Evolutionary conservation across 495 filamentous ascomycete genomes (phyloP), one percentile per base, ranked within the genome.

Genomic region (Penicillium desertorum): DNA sequence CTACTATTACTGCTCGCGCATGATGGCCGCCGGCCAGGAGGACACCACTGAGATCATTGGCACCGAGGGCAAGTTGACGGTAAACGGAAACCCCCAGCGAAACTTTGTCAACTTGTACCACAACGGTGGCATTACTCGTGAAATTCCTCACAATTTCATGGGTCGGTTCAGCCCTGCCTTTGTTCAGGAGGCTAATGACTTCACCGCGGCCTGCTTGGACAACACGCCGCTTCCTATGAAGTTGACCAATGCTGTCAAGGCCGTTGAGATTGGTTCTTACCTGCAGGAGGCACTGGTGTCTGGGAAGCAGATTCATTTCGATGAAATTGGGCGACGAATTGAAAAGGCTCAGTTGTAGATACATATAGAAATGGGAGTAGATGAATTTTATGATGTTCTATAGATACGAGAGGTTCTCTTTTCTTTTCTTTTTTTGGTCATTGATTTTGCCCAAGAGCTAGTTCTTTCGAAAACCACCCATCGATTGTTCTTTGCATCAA

Each of bases 1-100:
- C 8, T 85, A 86, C 61, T 80, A 83, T 50, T 86, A 82, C 62
- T 72, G 68, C 30, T 76, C 70, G 17, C 72, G 84, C 7, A 86
- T 83, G 81, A 86, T 86, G 80, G 76, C 80, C 0, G 74, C 78
- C 2, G 84, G 84, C 0, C 83, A 86, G 68, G 77, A 85, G 55
- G 84, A 87, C 62, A 79, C 75, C 45, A 84, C 83, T 0, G 84
- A 87, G 66, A 77, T 87, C 44, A 82, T 87, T 53, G 84, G 84
- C 6, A 86, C 83, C 0, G 71, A 78, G 57, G 84, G 83, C 2
- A 86, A 85, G 63, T 47, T 86, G 34, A 73, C 73, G 0, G 73
- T 86, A 29, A 85, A 85, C 56, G 74, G 67, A 34, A 75, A 81
- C 45, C 82, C 83, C 19, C 63, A 69, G 42, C 59, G 48, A 12